phyloP scores from a whole-genome alignment of 495 filamentous ascomycete species.

The Penicillium riverlandense region DNA sequence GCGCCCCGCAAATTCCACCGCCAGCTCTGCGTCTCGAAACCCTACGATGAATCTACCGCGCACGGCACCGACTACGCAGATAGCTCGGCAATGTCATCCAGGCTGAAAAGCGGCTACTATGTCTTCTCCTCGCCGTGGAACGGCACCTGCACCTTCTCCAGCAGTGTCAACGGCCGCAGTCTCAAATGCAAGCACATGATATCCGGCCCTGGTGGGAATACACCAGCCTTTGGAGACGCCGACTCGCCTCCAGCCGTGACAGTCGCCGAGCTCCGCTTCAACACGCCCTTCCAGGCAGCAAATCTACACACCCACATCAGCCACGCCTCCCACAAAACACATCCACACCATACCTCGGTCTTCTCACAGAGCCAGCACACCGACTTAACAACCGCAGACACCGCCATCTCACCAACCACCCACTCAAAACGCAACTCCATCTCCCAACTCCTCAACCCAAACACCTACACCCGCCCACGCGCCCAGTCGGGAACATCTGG shows the following conservation, averaged over 20 bases:
- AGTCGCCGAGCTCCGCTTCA: constrained; percentile 84
- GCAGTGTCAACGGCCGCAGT: constrained; percentile 62
- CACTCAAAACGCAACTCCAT: constrained; percentile 25
- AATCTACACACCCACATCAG: constrained; percentile 24
- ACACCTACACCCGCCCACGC: constrained; percentile 21
- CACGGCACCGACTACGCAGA: neutral
- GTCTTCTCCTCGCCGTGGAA: constrained; percentile 80
- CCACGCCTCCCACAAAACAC: constrained; percentile 16
- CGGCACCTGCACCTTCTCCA: constrained; percentile 74
- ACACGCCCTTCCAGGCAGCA: constrained; percentile 54
- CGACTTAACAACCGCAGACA: neutral
- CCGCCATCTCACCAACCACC: constrained; percentile 3
- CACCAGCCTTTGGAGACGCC: constrained; percentile 4
- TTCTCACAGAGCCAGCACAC: constrained; percentile 18
- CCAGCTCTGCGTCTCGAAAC: constrained; percentile 29
- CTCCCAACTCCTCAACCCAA: constrained; percentile 29
- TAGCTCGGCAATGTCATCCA: constrained; percentile 14
- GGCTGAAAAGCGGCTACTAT: constrained; percentile 42
- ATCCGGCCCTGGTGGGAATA: constrained; percentile 3
- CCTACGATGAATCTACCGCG: constrained; percentile 9
- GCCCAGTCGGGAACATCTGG: constrained; percentile 14
- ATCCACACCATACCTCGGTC: constrained; percentile 18
- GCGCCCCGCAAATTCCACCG: constrained; percentile 33
- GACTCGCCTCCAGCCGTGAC: constrained; percentile 36
- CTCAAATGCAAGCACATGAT: constrained; percentile 71